Evolutionary conservation across 805 yeast genomes (phyloP).

Genomic region (Maudiozyma turicensis): DNA sequence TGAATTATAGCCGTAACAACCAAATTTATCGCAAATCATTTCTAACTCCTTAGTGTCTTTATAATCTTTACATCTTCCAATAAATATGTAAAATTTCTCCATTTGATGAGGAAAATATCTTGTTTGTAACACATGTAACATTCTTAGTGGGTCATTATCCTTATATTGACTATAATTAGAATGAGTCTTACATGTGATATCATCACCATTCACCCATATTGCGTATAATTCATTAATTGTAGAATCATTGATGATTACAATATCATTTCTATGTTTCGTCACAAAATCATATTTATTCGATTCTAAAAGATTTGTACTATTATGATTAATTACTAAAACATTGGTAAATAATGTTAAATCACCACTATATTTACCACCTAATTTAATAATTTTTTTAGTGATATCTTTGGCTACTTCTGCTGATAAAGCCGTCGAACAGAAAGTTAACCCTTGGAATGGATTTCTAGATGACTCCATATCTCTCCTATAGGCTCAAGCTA

Average conservation of each 20-base stretch:
- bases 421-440: conserved; percentile 49
- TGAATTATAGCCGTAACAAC: conserved; percentile 12
- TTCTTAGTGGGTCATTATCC: conserved; percentile 5
- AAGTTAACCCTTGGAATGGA: conserved; percentile 39
- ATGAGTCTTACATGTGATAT: conserved; percentile 9
- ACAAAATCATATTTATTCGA: conserved; percentile 25
- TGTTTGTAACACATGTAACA: conserved; percentile 10
- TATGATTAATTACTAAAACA: conserved; percentile 37
- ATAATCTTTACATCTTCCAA: conserved; percentile 18
- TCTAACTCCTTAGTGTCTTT: conserved; percentile 6
- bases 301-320: conserved; percentile 34
- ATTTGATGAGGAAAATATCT: conserved; percentile 16
- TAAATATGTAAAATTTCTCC: conserved; percentile 18
- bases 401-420: conserved; percentile 34
- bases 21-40: conserved; percentile 7
- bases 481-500: too few species aligned
- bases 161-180: conserved; percentile 1
- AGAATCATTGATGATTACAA: conserved; percentile 14
- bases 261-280: conserved; percentile 21
- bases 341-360: conserved; percentile 55
- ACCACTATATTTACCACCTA: conserved; percentile 51
- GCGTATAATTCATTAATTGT: conserved; percentile 19
- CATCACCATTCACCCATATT: conserved; percentile 27
- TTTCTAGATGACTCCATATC: background rate
- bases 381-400: conserved; percentile 36